Evolutionary conservation across 345 rosid genomes (phyloP), one percentile per base, ranked within the genome.

Genomic region (Triadica sebifera): DNA sequence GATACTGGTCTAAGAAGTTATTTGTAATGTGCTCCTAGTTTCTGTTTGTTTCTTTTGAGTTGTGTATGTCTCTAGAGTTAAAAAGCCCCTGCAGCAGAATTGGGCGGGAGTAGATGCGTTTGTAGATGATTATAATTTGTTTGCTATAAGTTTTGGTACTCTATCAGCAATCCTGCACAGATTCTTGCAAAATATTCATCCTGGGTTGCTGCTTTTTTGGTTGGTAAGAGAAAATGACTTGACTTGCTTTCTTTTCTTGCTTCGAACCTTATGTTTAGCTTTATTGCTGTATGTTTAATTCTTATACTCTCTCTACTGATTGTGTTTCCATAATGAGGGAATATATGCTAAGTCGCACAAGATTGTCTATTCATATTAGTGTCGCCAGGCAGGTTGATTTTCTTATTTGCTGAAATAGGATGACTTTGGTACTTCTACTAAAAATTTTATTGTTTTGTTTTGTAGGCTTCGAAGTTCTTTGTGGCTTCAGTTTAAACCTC

Each of bases 401-500:
- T 76, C 12, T 29, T 43, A 45, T 71, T 13, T 74, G 56, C 46
- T 72, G 20, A 67, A 53, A 5, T 49, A 10, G 74, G 50, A 41
- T 60, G 64, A 19, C 47, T 38, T 63, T 71, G 55, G 46, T 22
- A 46, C 67, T 10, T 8, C 34, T 51, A 56, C 12, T 71, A 45
- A 65, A 50, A 60, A 46, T 29, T 41, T 13, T 39, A 19, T 9
- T 66, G 15, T 67, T 81, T 53, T 76, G 49, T 81, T 78, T 80
- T 89, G 79, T 57, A 91, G 96, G 89, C 93, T 91, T 41, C 85
- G 93, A 75, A 89, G 89, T 82, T 89, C 96, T n/a, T 74, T 89
- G 61, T 91, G 96, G 96, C 92, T 91, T 74, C 96, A 87, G 78
- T 91, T 89, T 81, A 86, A 88, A 72, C 93, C 96, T 55, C 87